A percentile compares a stretch with the other conserved stretches of the same genome.
These are phyloP conservation scores for Fraxinus anomala DNA, from an alignment of 257 asterid genomes.

Conservation along the genomic window DNA sequence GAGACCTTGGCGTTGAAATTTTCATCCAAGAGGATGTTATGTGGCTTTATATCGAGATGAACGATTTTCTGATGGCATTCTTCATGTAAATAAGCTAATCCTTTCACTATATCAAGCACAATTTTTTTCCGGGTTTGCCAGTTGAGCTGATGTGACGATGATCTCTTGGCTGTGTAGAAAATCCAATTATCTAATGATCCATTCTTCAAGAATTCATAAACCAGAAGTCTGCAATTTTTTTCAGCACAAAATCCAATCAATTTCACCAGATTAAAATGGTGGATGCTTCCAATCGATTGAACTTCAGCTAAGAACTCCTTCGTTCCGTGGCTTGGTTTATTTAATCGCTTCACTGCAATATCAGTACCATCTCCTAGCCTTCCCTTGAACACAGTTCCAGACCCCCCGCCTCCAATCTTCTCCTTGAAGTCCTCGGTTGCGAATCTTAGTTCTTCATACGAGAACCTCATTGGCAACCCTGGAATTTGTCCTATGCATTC, in stretches of 20 bases:
- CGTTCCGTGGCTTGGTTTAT: conserved; percentile 4
- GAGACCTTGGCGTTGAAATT: conserved; percentile 34
- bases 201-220: conserved; percentile 31
- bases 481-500: conserved; percentile 14
- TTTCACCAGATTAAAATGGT: conserved; percentile 33
- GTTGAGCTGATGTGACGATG: conserved; percentile 9
- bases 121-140: conserved; percentile 25
- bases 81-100: conserved; percentile 31
- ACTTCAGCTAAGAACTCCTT: conserved; percentile 31
- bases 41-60: conserved; percentile 35
- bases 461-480: conserved; percentile 34
- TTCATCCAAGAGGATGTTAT: conserved; percentile 33
- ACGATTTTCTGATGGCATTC: conserved; percentile 34
- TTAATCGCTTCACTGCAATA: conserved; percentile 30
- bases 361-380: conserved; percentile 7
- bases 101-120: conserved; percentile 27
- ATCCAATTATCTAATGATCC: conserved; percentile 37
- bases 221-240: conserved; percentile 29
- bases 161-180: neutral
- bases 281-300: conserved; percentile 25
- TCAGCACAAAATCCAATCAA: conserved; percentile 28
- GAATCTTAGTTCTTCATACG: conserved; percentile 13
- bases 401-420: conserved; percentile 36
- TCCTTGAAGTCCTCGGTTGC: conserved; percentile 24
- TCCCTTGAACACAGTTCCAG: conserved; percentile 29